These are phyloP conservation scores for Bryoerythrophyllum caledonicum DNA, from an alignment of 225 moss, liverwort and hornwort genomes.

Conservation along the genomic window DNA sequence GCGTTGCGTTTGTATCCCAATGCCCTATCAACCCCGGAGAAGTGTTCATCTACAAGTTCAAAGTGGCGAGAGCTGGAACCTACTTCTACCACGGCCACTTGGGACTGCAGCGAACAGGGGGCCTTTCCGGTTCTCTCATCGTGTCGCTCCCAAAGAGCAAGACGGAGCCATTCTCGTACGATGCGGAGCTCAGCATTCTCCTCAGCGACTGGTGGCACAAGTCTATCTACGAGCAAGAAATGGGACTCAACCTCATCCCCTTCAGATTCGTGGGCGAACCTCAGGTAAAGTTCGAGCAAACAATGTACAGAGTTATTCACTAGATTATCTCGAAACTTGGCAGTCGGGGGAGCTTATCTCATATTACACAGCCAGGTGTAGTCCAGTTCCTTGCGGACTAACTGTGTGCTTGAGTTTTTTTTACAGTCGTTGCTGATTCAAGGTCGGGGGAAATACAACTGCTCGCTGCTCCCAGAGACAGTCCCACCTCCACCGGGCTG, in stretches of 20 bases:
- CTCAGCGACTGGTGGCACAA: constrained; percentile 72
- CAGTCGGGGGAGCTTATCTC: too few relatives aligned
- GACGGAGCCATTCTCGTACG: constrained; percentile 48
- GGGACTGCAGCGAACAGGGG: constrained; percentile 55
- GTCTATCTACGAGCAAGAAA: constrained; percentile 60
- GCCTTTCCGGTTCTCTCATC: constrained; percentile 53
- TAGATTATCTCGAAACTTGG: too few relatives aligned
- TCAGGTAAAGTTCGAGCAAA: constrained; percentile 19
- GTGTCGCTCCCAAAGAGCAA: constrained; percentile 26
- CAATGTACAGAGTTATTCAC: too few relatives aligned
- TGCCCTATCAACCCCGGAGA: constrained; percentile 27
- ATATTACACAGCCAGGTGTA: too few relatives aligned
- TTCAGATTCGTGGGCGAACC: constrained; percentile 67
- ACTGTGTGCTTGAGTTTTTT: neutral
- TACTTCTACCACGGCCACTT: constrained; percentile 72
- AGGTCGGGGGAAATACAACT: constrained; percentile 51
- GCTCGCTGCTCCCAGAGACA: constrained; percentile 25
- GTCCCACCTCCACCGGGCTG: constrained; percentile 21
- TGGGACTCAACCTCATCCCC: constrained; percentile 45
- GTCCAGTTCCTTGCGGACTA: neutral
- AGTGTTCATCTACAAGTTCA: constrained; percentile 20
- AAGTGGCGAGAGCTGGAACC: constrained; percentile 37
- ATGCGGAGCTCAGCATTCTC: constrained; percentile 46
- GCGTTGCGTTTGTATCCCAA: constrained; percentile 22
- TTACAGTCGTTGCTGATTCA: constrained; percentile 46